Evolutionary conservation across 441 rosid species (phyloP), one percentile per base, ranked within the genome.

Genomic region (Biscutella auriculata): DNA sequence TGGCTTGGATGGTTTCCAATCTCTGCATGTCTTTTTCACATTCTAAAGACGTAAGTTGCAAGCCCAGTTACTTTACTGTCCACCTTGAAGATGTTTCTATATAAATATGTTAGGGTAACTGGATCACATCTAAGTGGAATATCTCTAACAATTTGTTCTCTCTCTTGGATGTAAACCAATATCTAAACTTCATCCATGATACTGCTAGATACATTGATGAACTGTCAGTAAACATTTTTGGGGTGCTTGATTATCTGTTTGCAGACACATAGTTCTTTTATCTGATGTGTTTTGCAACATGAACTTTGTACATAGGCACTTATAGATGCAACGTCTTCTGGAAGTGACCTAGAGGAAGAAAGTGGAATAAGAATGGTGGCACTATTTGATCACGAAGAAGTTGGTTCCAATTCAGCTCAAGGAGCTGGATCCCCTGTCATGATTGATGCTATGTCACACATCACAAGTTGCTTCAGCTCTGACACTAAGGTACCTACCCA

Each of bases 361-460:
- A 73, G 71, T 67, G 92, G 94, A 60, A 88, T 94, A 60, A 84
- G 97, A 80, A 72, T 90, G 95, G 90, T 94, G 74, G 97, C 97
- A 33, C 62, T 94, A 72, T 94, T 90, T 76, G 99, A 94, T 79
- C 97, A 90, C 6, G 96, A 94, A 67, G 99, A 94, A 77, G 89
- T 94, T 61, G 99, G 96, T 40, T 94, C 99, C 48, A 19, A 72
- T 56, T 94, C 99, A 60, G 97, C 97, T 13, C 95, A 89, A 71
- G 99, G 96, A 63, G 99, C 97, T 66, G 95, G 97, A 28, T 93
- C 99, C 63, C 96, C 96, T 65, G 96, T 70, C 68, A 87, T 89
- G 99, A 58, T 89, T 42, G 99, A 93, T 68, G 95, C 97, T 68
- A 65, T 93, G 53, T 83, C 97, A 66, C 84, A 84, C 54, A 81